Percentiles rank a stretch among this genome's conserved stretches.
These are phyloP conservation scores for Hordeum vulgare DNA, from an alignment of 176 grass and related monocot species.

Conservation along the genomic window DNA sequence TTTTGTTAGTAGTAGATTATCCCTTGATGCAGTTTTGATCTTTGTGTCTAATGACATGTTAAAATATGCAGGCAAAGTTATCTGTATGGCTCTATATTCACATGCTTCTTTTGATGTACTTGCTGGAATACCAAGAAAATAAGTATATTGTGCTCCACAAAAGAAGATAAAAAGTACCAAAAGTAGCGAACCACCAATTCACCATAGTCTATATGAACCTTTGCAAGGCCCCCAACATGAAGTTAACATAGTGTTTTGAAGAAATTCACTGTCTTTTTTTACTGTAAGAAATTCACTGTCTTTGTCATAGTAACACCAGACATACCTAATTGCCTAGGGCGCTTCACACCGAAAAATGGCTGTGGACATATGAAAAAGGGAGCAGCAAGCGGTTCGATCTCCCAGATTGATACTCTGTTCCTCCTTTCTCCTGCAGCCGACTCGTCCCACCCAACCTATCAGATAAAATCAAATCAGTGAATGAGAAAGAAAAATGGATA, in stretches of 20 bases:
- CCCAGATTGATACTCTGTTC: slow-evolving; percentile 95
- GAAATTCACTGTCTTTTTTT: background rate
- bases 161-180: background rate
- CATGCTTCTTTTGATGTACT: background rate
- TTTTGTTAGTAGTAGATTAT: background rate
- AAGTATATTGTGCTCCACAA: background rate
- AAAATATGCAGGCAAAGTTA: background rate
- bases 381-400: slow-evolving; percentile 85
- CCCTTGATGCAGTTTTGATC: background rate
- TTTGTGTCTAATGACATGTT: background rate
- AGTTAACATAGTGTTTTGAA: background rate
- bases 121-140: background rate
- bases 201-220: background rate
- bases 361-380: slow-evolving; percentile 98
- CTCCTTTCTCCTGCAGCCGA: slow-evolving; percentile 87
- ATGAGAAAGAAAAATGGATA: background rate
- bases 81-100: background rate
- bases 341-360: slow-evolving; percentile 86
- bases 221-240: background rate
- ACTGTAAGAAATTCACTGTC: background rate
- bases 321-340: slow-evolving; percentile 66
- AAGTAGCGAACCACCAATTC: background rate
- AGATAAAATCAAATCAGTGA: slow-evolving; percentile 11
- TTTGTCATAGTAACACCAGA: background rate
- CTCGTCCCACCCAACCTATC: slow-evolving; percentile 96